Evolutionary conservation across 352 stramenopile genomes (phyloP).

Genomic region (Phytophthora vignae): DNA sequence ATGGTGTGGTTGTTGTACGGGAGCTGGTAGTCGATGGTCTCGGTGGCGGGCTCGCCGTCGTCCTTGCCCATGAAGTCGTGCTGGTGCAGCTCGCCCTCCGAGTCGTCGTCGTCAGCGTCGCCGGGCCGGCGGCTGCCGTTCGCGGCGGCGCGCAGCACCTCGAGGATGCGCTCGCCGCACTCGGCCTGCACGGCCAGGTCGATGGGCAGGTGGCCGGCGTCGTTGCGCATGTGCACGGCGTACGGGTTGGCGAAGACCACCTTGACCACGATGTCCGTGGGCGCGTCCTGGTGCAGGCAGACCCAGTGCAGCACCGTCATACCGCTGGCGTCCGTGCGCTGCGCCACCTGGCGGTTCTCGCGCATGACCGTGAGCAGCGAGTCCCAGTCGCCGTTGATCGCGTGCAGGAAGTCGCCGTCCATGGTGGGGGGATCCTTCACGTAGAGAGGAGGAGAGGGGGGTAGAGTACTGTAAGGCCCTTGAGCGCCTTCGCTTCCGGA

Average conservation of each 20-base stretch:
- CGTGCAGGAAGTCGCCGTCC: slow-evolving; percentile 79
- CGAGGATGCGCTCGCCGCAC: slow-evolving; percentile 75
- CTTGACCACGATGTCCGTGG: slow-evolving; percentile 80
- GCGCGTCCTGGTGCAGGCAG: slow-evolving; percentile 79
- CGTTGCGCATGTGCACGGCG: slow-evolving; percentile 73
- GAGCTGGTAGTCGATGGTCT: slow-evolving; percentile 53
- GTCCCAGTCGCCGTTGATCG: slow-evolving; percentile 87
- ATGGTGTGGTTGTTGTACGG: slow-evolving; percentile 51
- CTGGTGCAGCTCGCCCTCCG: slow-evolving; percentile 33
- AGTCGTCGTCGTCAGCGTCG: background rate
- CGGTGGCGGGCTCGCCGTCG: slow-evolving; percentile 42
- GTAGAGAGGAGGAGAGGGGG: background rate
- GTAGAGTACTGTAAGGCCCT: slow-evolving; percentile 18
- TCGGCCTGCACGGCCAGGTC: slow-evolving; percentile 80
- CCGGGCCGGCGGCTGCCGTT: slow-evolving; percentile 42
- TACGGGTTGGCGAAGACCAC: slow-evolving; percentile 84
- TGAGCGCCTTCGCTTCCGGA: background rate
- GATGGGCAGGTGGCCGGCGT: slow-evolving; percentile 78
- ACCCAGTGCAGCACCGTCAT: slow-evolving; percentile 87
- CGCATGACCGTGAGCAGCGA: slow-evolving; percentile 70
- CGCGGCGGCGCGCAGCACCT: slow-evolving; percentile 68
- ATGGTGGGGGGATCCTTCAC: slow-evolving; percentile 31
- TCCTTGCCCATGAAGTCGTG: slow-evolving; percentile 38
- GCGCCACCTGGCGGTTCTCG: slow-evolving; percentile 62
- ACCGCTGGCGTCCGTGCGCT: slow-evolving; percentile 69